These are phyloP conservation scores for Stentor roeselii DNA, from an alignment of 73 alveolate species.

Conservation along the genomic window DNA sequence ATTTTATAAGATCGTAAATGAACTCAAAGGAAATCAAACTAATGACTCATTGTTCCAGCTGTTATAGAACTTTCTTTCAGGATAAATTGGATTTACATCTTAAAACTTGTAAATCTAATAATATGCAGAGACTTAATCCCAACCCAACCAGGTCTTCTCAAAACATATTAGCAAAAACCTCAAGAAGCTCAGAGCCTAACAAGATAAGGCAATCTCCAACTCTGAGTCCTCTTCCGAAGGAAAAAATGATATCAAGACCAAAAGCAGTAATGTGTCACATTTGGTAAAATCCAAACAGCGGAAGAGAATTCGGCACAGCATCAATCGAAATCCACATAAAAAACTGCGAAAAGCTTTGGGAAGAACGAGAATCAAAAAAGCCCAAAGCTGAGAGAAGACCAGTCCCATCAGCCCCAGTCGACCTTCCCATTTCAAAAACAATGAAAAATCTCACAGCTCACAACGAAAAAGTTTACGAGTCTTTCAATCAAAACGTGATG, in stretches of 20 bases:
- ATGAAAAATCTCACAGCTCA: background rate
- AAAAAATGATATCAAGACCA: conserved; percentile 32
- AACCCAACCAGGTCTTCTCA: background rate
- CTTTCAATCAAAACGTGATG: conserved; percentile 42
- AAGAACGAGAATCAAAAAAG: conserved; percentile 57
- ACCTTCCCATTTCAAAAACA: conserved; percentile 31
- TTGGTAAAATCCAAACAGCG: no score
- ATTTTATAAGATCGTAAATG: no score
- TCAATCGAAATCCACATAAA: conserved; percentile 73
- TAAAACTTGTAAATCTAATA: background rate
- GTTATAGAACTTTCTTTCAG: no score
- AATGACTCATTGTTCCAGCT: no score
- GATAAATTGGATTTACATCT: background rate
- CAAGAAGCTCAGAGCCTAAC: background rate
- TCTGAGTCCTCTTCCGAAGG: background rate
- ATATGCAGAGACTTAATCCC: background rate
- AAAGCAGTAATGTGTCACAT: conserved; percentile 56
- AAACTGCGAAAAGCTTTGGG: conserved; percentile 74
- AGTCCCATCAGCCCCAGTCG: conserved; percentile 60
- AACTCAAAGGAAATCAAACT: no score
- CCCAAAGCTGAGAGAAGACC: conserved; percentile 77
- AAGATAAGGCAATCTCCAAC: background rate
- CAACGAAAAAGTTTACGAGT: background rate
- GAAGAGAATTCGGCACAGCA: conserved; percentile 82
- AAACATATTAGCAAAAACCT: background rate